phyloP scores from a whole-genome alignment of 164 flowering plant genomes.

The Brasenia schreberi region DNA sequence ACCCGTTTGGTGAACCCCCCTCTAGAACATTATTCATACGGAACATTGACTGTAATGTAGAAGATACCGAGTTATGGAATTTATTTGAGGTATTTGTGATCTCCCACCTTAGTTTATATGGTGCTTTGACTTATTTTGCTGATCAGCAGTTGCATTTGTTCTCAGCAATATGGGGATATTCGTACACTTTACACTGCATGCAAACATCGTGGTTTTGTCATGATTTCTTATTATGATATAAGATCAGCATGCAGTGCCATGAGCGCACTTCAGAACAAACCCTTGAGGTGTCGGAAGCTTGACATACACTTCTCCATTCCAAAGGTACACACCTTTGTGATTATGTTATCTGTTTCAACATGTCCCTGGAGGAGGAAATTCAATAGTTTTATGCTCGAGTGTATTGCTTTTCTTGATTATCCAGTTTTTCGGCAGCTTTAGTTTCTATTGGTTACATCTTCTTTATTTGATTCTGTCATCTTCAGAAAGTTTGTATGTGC shows the following conservation, averaged over 20 bases:
- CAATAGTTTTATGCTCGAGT: too few species aligned
- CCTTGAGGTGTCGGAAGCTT: slow-evolving; percentile 43
- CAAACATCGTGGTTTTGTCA: slow-evolving; percentile 98
- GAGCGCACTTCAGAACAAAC: too few species aligned
- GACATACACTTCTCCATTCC: slow-evolving; percentile 99
- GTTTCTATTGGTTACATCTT: too few species aligned
- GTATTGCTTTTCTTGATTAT: too few species aligned
- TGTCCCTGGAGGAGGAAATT: too few species aligned
- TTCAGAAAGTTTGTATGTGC: too few species aligned
- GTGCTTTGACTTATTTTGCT: too few species aligned
- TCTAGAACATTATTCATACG: neutral
- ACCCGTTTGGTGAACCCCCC: neutral
- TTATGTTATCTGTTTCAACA: neutral
- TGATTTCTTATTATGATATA: slow-evolving; percentile 97
- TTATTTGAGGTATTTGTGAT: neutral
- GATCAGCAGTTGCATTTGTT: neutral
- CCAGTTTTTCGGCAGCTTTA: too few species aligned
- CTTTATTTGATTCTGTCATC: too few species aligned
- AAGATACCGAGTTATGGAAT: neutral
- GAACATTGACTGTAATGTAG: neutral
- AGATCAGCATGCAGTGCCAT: slow-evolving; percentile 63
- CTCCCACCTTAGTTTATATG: too few species aligned
- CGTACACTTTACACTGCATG: slow-evolving; percentile 92
- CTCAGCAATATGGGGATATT: slow-evolving; percentile 95
- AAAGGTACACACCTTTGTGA: slow-evolving; percentile 34